Conservation (phyloP, 1,284 basidiomycete species). For the Rhodofomes roseus region DNA sequence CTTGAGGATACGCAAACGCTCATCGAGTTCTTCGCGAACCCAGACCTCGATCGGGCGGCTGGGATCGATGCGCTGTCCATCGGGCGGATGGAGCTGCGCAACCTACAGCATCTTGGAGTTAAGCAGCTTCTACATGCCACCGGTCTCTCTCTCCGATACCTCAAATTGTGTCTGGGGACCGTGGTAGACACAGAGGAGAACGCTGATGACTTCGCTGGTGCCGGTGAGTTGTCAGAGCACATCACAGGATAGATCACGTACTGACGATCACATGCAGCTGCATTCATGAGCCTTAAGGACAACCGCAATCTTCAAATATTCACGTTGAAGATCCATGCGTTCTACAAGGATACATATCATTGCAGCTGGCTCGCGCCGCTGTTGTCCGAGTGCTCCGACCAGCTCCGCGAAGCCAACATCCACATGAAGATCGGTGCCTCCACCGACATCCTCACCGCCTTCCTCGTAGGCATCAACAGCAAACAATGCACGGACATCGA, state of each 20-base stretch:
- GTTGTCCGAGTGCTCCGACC: not conserved
- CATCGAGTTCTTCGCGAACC: not conserved
- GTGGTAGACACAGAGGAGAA: not conserved
- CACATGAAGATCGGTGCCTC: not conserved
- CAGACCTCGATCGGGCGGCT: not conserved
- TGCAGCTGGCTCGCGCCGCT: not conserved
- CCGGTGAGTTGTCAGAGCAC: not conserved
- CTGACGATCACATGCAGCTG: not conserved
- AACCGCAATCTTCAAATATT: not conserved
- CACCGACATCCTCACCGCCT: not conserved
- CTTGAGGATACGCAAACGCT: not conserved
- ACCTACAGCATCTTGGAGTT: not conserved
- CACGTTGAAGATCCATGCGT: not conserved
- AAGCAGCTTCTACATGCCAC: not conserved
- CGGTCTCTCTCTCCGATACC: not conserved
- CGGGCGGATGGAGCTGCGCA: not conserved
- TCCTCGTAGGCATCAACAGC: not conserved
- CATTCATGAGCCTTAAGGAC: not conserved
- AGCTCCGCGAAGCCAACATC: not conserved
- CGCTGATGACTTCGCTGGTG: not conserved
- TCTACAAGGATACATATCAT: not conserved
- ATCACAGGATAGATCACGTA: not conserved
- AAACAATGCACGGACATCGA: not conserved
- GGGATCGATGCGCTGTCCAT: not conserved
- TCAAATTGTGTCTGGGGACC: not conserved